These are phyloP conservation scores for Gossypium davidsonii DNA, from an alignment of 441 rosid genomes.

Conservation along the genomic window DNA sequence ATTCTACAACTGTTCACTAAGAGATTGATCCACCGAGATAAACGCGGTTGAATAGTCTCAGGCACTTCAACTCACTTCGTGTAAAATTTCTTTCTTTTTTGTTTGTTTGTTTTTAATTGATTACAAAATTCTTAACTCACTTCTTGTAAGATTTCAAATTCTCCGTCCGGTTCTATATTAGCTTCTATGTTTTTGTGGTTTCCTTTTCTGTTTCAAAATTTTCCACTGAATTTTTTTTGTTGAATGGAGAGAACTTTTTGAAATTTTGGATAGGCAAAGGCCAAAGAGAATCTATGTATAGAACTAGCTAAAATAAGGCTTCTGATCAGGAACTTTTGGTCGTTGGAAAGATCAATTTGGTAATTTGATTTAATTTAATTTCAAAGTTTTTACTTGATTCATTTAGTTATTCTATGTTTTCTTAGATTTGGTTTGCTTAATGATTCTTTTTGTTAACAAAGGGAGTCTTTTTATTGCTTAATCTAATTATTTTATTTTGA, in stretches of 20 bases:
- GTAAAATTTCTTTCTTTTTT: neutral
- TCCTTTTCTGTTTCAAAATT: neutral
- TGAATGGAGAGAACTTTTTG: neutral
- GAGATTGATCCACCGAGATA: neutral
- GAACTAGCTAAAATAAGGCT: neutral
- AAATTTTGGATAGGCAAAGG: neutral
- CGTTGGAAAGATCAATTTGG: neutral
- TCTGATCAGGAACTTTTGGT: neutral
- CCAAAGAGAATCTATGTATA: slow-evolving; percentile 1
- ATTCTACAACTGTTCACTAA: too few relatives aligned
- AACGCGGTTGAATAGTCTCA: neutral
- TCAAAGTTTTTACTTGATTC: neutral
- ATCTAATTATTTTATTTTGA: neutral
- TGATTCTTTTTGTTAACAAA: neutral
- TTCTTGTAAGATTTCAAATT: neutral
- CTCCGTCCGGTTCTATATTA: too few relatives aligned
- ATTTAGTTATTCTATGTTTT: neutral
- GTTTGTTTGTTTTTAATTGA: neutral
- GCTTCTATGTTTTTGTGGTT: neutral
- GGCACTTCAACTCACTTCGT: neutral
- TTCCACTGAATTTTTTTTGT: neutral
- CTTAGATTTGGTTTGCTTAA: neutral
- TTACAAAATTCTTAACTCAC: neutral
- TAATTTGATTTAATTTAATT: slow-evolving; percentile 5
- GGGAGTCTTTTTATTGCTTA: neutral